These are phyloP conservation scores for Xylariaceae sp. DNA, from an alignment of 2,329 filamentous ascomycete genomes.

Conservation along the genomic window DNA sequence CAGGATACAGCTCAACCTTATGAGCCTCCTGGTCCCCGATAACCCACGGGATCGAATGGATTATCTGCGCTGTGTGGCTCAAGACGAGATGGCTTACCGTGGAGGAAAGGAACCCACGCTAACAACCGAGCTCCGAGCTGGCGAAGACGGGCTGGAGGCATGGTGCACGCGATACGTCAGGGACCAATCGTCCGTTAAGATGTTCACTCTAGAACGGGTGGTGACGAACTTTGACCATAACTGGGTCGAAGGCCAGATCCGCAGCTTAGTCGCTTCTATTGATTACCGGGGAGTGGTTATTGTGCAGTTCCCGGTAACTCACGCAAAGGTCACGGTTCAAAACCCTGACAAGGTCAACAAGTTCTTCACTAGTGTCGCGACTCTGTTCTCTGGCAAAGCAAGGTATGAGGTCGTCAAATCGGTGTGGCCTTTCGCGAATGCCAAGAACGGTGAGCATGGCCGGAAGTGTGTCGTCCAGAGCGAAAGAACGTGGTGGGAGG, in stretches of 20 bases:
- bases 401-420: constrained; percentile 54
- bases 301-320: constrained; percentile 23
- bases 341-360: constrained; percentile 51
- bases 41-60: constrained; percentile 44
- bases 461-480: constrained; percentile 49
- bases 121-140: constrained; percentile 40
- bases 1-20: constrained; percentile 51
- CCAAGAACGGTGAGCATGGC: constrained; percentile 41
- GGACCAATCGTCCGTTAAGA: constrained; percentile 43
- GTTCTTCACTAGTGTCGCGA: constrained; percentile 50
- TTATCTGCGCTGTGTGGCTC: constrained; percentile 49
- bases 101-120: constrained; percentile 42
- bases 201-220: constrained; percentile 49
- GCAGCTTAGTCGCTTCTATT: constrained; percentile 47
- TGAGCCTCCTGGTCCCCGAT: constrained; percentile 49
- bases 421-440: constrained; percentile 55
- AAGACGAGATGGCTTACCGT: constrained; percentile 48
- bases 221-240: constrained; percentile 52
- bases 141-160: constrained; percentile 43
- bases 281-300: constrained; percentile 45
- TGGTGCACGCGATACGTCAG: constrained; percentile 48
- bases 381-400: constrained; percentile 49
- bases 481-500: constrained; percentile 54
- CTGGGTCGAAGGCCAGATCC: constrained; percentile 53
- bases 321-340: constrained; percentile 34